Evolutionary conservation across 2,329 filamentous ascomycete species (phyloP).

Genomic region (Harringtonia lauricola): DNA sequence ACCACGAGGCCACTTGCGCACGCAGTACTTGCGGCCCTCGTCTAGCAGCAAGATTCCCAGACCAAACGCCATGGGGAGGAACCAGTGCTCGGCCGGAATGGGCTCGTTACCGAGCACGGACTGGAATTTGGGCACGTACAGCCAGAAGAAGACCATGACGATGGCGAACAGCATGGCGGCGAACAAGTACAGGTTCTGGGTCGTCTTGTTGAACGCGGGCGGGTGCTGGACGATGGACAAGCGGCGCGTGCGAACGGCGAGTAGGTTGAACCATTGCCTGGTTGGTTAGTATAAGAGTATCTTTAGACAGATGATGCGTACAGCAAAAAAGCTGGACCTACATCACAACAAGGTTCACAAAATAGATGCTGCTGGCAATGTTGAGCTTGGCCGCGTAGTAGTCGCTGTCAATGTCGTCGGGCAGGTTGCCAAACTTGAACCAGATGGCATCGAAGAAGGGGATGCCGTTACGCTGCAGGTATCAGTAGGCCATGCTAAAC

Average conservation of each 20-base stretch:
- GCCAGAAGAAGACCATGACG: conserved; percentile 57
- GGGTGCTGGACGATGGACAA: conserved; percentile 63
- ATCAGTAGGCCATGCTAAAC: conserved; percentile 58
- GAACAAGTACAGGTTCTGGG: conserved; percentile 58
- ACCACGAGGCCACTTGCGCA: conserved; percentile 48
- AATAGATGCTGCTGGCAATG: conserved; percentile 63
- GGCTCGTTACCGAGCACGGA: conserved; percentile 46
- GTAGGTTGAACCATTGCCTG: conserved; percentile 69
- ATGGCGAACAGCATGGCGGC: conserved; percentile 61
- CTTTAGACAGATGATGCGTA: no score
- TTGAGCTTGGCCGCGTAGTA: conserved; percentile 46
- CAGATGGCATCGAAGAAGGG: conserved; percentile 45
- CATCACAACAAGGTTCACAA: conserved; percentile 73
- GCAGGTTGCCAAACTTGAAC: conserved; percentile 53
- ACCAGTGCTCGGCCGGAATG: conserved; percentile 65
- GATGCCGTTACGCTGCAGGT: conserved; percentile 50
- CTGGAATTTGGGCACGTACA: conserved; percentile 58
- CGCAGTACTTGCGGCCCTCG: conserved; percentile 52
- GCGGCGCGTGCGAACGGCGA: conserved; percentile 55
- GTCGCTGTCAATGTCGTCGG: conserved; percentile 37
- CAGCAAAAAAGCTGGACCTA: no score
- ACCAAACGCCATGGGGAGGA: conserved; percentile 64
- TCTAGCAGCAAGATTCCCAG: conserved; percentile 52
- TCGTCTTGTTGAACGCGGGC: conserved; percentile 51
- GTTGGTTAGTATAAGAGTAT: no score